Base-by-base conservation (phyloP, 2,329 filamentous ascomycete species). In the Fusarium algeriense region DNA sequence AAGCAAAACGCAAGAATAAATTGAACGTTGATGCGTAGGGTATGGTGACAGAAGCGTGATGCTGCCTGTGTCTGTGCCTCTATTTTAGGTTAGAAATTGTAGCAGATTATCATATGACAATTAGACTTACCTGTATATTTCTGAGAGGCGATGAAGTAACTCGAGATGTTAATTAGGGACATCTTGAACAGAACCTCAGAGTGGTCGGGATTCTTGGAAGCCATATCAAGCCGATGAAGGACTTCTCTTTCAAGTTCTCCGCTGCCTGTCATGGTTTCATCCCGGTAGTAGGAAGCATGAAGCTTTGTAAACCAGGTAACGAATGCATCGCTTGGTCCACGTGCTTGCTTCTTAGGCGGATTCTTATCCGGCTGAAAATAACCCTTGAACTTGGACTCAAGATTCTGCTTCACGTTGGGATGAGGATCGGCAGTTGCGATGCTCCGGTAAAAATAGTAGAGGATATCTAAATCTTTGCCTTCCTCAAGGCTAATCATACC, bases 361-460 rank as follows among this genome's bases (percentile, higher is more conserved):
- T 77, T 64, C 78, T 75, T 76, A 38, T 76, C 74, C 30, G 82
- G 77, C 60, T 81, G 81, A 45, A 83, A 79, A n/a, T 88, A 81
- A 15, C 85, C 81, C 70, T 85, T 88, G 78, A 97, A 95, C 78
- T 96, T 93, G 58, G 91, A 85, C 75, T 93, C 91, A 52, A 99
- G 85, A 76, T 98, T 98, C 20, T 85, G 83, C 62, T 87, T 85
- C 6, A 94, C 94, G 48, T 91, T 88, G 1, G 92, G 91, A 77
- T 96, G 91, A 7, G 94, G 93, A 43, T 91, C 85, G 56, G 90
- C 86, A 35, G 93, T 91, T 12, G 91, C 90, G 73, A 96, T 87
- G 19, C 95, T 91, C 69, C 95, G 91, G 78, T 97, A 96, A 43
- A 98, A 89, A 80, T 97, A 91, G 80, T 98, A 98, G 34, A 97